Conservation (phyloP, 1,284 basidiomycete genomes). For the Moesziomyces globuligerus region DNA sequence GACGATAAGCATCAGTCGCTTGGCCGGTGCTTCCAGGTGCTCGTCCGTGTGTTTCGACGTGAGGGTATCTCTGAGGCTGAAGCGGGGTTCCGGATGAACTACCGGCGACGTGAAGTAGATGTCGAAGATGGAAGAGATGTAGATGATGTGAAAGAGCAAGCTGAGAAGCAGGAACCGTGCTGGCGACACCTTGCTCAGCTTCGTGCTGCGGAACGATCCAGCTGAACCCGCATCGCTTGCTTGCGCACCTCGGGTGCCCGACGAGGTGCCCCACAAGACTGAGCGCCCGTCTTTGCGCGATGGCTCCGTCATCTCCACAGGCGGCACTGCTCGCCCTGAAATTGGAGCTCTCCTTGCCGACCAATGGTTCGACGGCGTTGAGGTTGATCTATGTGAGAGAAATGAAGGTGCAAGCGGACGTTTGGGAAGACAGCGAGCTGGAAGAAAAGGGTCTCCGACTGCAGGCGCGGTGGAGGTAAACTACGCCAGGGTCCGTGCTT, state of each 20-base stretch:
- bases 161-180: slow-evolving; percentile 72
- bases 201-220: slow-evolving; percentile 4
- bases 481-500: no score
- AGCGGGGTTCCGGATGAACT: slow-evolving; percentile 60
- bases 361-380: no score
- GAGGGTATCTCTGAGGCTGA: slow-evolving; percentile 29
- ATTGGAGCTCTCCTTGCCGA: no score
- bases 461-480: no score
- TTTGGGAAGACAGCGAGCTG: no score
- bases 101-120: slow-evolving; percentile 80
- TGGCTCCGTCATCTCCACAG: background rate
- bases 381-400: no score
- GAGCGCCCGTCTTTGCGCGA: slow-evolving; percentile 1
- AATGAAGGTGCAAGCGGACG: no score
- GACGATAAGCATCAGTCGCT: slow-evolving; percentile 81
- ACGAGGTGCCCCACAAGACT: background rate
- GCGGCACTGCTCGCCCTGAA: no score
- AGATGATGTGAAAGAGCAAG: slow-evolving; percentile 57
- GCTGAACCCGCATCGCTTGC: background rate
- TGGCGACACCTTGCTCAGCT: slow-evolving; percentile 66
- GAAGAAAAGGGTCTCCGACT: no score
- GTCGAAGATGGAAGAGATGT: slow-evolving; percentile 74
- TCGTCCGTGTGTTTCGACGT: background rate
- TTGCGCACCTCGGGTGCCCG: no score
- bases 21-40: slow-evolving; percentile 71